A percentile compares a stretch with the other conserved stretches of the same genome.
These are phyloP conservation scores for Xylariaceae sp. DNA, from an alignment of 2,329 filamentous ascomycete genomes.

Conservation along the genomic window DNA sequence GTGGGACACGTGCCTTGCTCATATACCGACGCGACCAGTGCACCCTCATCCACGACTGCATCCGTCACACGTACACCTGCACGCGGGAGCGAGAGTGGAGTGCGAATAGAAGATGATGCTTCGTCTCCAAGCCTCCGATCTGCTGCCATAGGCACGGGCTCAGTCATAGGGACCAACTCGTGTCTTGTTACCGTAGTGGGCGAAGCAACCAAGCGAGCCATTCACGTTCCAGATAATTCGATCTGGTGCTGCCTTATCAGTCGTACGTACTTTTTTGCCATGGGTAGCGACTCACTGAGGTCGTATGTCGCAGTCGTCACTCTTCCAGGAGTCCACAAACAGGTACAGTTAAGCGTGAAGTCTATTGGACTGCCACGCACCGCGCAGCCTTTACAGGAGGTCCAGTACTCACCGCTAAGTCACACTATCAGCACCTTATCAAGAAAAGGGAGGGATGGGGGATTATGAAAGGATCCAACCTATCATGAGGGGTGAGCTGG, in stretches of 20 bases:
- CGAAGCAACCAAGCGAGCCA: constrained; percentile 37
- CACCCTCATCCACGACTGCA: neutral
- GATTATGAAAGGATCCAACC: constrained; percentile 15
- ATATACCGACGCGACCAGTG: neutral
- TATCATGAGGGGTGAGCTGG: constrained; percentile 21
- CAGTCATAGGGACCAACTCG: constrained; percentile 25
- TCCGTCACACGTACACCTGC: neutral
- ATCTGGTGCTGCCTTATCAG: constrained; percentile 25
- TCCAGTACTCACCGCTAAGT: constrained; percentile 28
- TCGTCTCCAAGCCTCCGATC: neutral
- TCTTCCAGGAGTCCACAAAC: constrained; percentile 17
- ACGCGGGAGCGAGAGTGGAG: too few relatives aligned
- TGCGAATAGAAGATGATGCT: neutral
- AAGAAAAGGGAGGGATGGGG: neutral
- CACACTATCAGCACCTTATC: neutral
- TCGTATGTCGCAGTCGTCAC: constrained; percentile 22
- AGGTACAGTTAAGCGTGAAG: constrained; percentile 26
- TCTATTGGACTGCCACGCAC: constrained; percentile 21
- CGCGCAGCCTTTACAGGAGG: constrained; percentile 27
- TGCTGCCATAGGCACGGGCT: neutral
- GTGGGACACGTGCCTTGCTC: neutral
- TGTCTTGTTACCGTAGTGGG: constrained; percentile 35
- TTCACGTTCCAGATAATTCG: constrained; percentile 34
- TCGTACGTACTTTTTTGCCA: neutral
- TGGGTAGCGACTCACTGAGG: constrained; percentile 21